These are phyloP conservation scores for Stagonosporopsis vannaccii DNA, from an alignment of 2,329 filamentous ascomycete genomes.

Conservation along the genomic window DNA sequence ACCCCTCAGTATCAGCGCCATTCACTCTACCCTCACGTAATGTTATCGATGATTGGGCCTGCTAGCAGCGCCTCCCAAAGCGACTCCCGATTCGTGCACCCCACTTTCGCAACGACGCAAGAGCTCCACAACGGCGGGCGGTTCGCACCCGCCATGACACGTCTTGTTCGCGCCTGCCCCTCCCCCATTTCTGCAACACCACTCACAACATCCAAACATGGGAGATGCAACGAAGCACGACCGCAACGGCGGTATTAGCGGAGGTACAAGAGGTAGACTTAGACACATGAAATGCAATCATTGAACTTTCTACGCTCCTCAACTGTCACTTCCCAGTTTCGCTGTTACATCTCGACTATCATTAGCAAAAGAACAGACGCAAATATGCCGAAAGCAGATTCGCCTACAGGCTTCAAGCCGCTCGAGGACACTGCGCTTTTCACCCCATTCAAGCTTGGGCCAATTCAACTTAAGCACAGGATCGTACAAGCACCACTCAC, in stretches of 20 bases:
- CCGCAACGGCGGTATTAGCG: conserved; percentile 22
- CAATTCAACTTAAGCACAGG: conserved; percentile 49
- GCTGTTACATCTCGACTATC: background rate
- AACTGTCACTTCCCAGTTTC: background rate
- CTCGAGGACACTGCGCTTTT: conserved; percentile 45
- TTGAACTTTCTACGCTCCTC: conserved; percentile 5
- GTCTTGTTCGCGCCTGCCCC: conserved; percentile 15
- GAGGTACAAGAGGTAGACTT: conserved; percentile 37
- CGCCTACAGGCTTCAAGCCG: conserved; percentile 38
- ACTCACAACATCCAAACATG: conserved; percentile 29
- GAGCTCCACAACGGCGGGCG: conserved; percentile 9
- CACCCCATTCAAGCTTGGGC: conserved; percentile 41
- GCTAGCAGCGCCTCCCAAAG: conserved; percentile 1
- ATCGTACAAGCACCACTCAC: conserved; percentile 52
- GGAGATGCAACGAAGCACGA: conserved; percentile 21
- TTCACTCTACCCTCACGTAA: conserved; percentile 30
- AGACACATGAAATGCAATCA: conserved; percentile 18
- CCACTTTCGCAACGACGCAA: conserved; percentile 3
- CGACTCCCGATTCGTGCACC: conserved; percentile 4
- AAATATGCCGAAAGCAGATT: conserved; percentile 43
- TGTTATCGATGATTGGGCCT: conserved; percentile 31
- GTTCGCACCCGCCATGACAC: conserved; percentile 9
- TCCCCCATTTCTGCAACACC: conserved; percentile 42
- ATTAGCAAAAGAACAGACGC: conserved; percentile 3
- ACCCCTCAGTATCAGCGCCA: conserved; percentile 27